Percentiles rank a stretch among this genome's conserved stretches.
Evolutionary conservation across 2,329 filamentous ascomycete species (phyloP).

Genomic region (Talaromyces sp.): DNA sequence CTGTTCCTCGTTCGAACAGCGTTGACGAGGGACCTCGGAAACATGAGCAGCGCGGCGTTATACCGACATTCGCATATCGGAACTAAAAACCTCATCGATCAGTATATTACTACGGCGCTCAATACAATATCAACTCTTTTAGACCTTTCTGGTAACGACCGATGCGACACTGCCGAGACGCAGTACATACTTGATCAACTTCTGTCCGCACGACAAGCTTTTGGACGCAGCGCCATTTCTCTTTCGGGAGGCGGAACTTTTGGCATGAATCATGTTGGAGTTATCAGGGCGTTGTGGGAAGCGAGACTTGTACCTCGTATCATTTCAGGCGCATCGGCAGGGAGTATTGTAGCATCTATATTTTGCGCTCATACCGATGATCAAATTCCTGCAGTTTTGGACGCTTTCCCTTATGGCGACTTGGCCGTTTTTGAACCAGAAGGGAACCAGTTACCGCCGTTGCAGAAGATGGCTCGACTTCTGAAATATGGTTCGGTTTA

Average conservation of each 20-base stretch:
- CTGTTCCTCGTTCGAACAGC: slow-evolving; percentile 75
- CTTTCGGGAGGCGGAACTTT: slow-evolving; percentile 84
- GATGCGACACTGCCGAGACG: slow-evolving; percentile 54
- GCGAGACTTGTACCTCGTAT: slow-evolving; percentile 73
- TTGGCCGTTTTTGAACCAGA: slow-evolving; percentile 72
- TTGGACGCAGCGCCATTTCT: slow-evolving; percentile 77
- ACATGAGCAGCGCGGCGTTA: slow-evolving; percentile 76
- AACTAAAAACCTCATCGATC: slow-evolving; percentile 81
- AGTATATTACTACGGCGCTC: slow-evolving; percentile 76
- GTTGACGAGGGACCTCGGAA: slow-evolving; percentile 74
- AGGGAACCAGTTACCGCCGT: slow-evolving; percentile 56
- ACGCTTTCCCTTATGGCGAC: slow-evolving; percentile 73
- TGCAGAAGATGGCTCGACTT: slow-evolving; percentile 67
- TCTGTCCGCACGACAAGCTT: slow-evolving; percentile 69
- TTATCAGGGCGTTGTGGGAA: slow-evolving; percentile 76
- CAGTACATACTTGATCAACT: slow-evolving; percentile 64
- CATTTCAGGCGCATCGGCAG: slow-evolving; percentile 82
- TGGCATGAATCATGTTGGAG: slow-evolving; percentile 88
- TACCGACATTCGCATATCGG: slow-evolving; percentile 83
- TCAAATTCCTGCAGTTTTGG: slow-evolving; percentile 67
- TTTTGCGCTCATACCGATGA: slow-evolving; percentile 74
- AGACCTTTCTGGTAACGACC: slow-evolving; percentile 53
- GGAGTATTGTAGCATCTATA: slow-evolving; percentile 79
- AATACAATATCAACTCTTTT: slow-evolving; percentile 70
- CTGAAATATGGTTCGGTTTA: slow-evolving; percentile 80